Evolutionary conservation across 2,329 filamentous ascomycete species (phyloP), one percentile per base, ranked within the genome.

Genomic region (Diaporthe eres): DNA sequence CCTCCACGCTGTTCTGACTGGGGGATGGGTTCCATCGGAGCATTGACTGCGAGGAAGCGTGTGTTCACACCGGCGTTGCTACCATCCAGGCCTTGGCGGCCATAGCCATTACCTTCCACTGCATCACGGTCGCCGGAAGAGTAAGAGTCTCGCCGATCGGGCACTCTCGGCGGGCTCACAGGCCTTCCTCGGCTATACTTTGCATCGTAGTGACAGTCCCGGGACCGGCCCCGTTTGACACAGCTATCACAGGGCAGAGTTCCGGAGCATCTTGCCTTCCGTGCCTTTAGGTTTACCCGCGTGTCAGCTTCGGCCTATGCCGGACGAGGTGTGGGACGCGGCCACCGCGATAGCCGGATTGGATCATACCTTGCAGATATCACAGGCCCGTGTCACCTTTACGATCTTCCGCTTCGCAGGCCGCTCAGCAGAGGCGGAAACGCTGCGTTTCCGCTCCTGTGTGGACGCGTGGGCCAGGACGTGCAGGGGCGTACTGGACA

Each of bases 321-420:
- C 31, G 65, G 65, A 39, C 47, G 8, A 68, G 31, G 31, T 2
- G n/a, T 28, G 60, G 65, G 31, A 25, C 4, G 12, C 6, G 7
- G 6, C 6, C 44, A n/a, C 19, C 28, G 31, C 9, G 34, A 28
- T 53, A 22, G 15, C 44, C 65, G 65, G 47, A 42, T 53, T 53
- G 65, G 22, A 68, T 22, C 37, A 68, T 68, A 68, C 65, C 65
- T 68, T 68, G 80, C 84, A 85, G 42, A 80, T 79, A 75, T 85
- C 84, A 73, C 84, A 85, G 8, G 84, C 84, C n/a, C 83, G 79
- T 70, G 81, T 84, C 7, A 85, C 83, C 77, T 85, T 86, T 19
- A 68, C 47, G 4, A 68, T 68, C 47, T 68, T 68, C 47, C 65
- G 65, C 47, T 68, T 68, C 8, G 15, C 22, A 25, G 65, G 65